Base-by-base conservation (phyloP, 495 filamentous ascomycete genomes). In the Penicillium antarcticum region DNA sequence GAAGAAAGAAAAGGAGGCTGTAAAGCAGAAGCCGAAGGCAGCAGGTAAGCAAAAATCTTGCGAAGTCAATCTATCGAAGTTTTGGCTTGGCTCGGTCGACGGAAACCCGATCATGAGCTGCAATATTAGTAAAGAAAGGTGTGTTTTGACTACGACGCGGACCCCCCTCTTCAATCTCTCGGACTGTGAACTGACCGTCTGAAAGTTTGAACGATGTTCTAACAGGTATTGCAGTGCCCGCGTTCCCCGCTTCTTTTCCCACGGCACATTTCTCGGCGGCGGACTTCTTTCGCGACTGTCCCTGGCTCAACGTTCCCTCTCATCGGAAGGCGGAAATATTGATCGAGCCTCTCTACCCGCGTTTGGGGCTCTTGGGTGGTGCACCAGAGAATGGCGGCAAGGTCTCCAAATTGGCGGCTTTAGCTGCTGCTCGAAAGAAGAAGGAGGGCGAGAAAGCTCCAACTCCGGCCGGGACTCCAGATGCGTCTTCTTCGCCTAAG, bases 361-460 rank as follows among this genome's bases (percentile, higher is more conserved):
- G 70, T 24, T 65, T 77, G 39, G 81, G 86, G 7, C 76, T 98
- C 8, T 70, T 94, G 14, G 94, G 94, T 17, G 94, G 95, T 17
- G 82, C 87, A 2, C 60, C 76, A 10, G 72, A 81, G n/a, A 59
- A 45, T 41, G 69, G 63, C 8, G 75, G 70, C 5, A 96, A 95
- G 60, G 78, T 87, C 62, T 96, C 92, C 10, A 98, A 97, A 62
- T 75, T 97, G 24, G 91, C 94, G 52, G 86, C 86, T 36, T 74
- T 97, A 16, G 92, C 92, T 51, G 91, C 89, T n/a, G 84, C 87
- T 17, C 82, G 91, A 42, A 95, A 92, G 71, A 91, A 90, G 67
- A 84, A 87, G 41, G 87, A 89, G 34, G 68, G 66, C 8, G 84
- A 86, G 9, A 85, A 85, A 62, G 73, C 73, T 42, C 51, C 63